phyloP scores from a whole-genome alignment of 306 rosid genomes.

The Heteromeles arbutifolia region DNA sequence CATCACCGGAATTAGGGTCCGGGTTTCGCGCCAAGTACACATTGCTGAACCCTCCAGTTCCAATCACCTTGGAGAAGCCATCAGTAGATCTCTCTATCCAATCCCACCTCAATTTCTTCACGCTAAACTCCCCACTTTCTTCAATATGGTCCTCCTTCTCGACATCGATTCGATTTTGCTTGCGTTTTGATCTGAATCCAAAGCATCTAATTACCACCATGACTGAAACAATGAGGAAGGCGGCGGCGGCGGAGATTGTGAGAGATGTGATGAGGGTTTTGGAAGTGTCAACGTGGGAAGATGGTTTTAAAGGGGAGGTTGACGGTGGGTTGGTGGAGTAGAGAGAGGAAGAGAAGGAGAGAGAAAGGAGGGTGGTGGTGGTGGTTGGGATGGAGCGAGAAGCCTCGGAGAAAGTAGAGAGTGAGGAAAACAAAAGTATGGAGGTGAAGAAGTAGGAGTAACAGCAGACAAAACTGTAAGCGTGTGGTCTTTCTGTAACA shows the following conservation, averaged over 20 bases:
- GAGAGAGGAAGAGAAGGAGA: neutral
- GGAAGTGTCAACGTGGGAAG: neutral
- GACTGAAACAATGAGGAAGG: neutral
- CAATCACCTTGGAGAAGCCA: conserved; percentile 29
- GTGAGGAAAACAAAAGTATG: neutral
- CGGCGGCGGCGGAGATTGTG: neutral
- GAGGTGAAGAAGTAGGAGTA: conserved; percentile 9
- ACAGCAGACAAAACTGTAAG: neutral
- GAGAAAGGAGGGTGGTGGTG: neutral
- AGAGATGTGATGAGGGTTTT: neutral
- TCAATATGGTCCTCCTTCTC: neutral
- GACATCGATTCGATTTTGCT: neutral
- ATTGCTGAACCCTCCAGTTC: conserved; percentile 44
- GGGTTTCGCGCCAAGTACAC: conserved; percentile 30
- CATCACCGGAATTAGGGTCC: neutral
- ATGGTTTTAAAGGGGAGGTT: neutral
- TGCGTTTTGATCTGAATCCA: conserved; percentile 7
- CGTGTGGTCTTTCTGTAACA: neutral
- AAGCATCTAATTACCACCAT: conserved; percentile 25
- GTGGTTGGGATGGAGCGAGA: neutral
- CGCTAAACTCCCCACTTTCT: neutral
- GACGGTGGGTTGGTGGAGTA: neutral
- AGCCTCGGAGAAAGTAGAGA: conserved; percentile 15
- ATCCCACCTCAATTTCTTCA: conserved; percentile 30
- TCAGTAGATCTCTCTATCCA: conserved; percentile 29